Percentiles rank a stretch among this genome's conserved stretches.
phyloP scores from a whole-genome alignment of 805 yeast species.

The Ogataea paraovalis region DNA sequence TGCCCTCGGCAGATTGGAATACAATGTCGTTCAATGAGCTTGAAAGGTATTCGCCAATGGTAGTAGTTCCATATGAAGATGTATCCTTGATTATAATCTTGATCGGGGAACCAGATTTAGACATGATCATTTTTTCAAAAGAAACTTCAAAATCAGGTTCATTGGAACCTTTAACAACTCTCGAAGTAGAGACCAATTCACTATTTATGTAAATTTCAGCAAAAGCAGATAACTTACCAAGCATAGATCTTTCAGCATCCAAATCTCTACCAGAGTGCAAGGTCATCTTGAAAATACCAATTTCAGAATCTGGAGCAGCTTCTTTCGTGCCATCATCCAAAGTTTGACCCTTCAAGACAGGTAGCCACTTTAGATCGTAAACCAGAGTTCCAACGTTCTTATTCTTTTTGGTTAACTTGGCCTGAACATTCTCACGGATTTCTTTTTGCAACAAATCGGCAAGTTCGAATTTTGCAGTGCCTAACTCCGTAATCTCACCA shows the following conservation, averaged over 20 bases:
- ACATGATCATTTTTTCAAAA: slow-evolving; percentile 57
- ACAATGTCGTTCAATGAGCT: slow-evolving; percentile 51
- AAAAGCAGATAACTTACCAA: slow-evolving; percentile 57
- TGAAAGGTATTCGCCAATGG: slow-evolving; percentile 51
- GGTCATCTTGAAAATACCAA: slow-evolving; percentile 65
- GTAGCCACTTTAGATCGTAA: slow-evolving; percentile 53
- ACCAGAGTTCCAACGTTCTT: slow-evolving; percentile 55
- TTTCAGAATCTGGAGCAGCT: slow-evolving; percentile 55
- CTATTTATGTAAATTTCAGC: slow-evolving; percentile 63
- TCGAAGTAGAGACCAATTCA: slow-evolving; percentile 49
- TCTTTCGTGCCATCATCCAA: slow-evolving; percentile 49
- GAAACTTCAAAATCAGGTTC: slow-evolving; percentile 71
- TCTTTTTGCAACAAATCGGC: slow-evolving; percentile 57
- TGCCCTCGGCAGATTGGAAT: slow-evolving; percentile 46
- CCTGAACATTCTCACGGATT: slow-evolving; percentile 37
- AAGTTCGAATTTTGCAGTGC: slow-evolving; percentile 51
- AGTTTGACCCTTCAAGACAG: slow-evolving; percentile 40
- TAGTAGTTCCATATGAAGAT: slow-evolving; percentile 43
- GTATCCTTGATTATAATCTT: slow-evolving; percentile 60
- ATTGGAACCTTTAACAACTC: slow-evolving; percentile 62
- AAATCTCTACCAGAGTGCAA: slow-evolving; percentile 58
- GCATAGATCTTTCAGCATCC: slow-evolving; percentile 47
- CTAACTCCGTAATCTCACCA: slow-evolving; percentile 51
- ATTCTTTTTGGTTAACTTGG: slow-evolving; percentile 45
- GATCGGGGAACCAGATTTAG: slow-evolving; percentile 53